These are phyloP conservation scores for Talaromyces proteolyticus DNA, from an alignment of 495 filamentous ascomycete genomes.

Conservation along the genomic window DNA sequence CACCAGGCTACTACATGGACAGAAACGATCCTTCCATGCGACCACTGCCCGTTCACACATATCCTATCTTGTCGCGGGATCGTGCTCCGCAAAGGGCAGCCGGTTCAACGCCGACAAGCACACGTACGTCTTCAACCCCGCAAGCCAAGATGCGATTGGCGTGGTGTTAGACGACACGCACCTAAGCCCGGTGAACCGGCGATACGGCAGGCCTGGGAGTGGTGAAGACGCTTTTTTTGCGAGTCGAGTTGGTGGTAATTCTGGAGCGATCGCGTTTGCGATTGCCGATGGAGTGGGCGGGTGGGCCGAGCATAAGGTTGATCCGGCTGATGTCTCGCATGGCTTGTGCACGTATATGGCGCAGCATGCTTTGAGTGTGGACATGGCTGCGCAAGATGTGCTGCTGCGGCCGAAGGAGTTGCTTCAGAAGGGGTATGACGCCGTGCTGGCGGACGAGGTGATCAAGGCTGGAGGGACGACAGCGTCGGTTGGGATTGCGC, in stretches of 20 bases:
- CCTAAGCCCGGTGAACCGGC: conserved; percentile 21
- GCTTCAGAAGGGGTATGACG: conserved; percentile 78
- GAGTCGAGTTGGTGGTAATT: conserved; percentile 58
- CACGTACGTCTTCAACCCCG: conserved; percentile 71
- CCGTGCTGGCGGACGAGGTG: conserved; percentile 62
- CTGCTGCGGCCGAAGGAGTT: conserved; percentile 61
- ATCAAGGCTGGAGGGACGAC: conserved; percentile 86
- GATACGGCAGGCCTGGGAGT: conserved; percentile 56
- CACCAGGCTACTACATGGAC: too few relatives aligned
- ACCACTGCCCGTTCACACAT: conserved; percentile 13
- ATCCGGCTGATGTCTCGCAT: conserved; percentile 93
- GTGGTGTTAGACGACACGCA: conserved; percentile 36
- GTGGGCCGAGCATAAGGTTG: conserved; percentile 84
- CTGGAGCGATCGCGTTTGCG: conserved; percentile 60
- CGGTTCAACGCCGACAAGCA: conserved; percentile 65
- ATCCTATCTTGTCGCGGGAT: conserved; percentile 46
- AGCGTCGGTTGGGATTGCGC: conserved; percentile 72
- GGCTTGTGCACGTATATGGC: conserved; percentile 92
- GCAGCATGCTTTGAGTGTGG: conserved; percentile 49
- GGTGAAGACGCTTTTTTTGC: conserved; percentile 98
- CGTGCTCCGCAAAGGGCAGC: conserved; percentile 70
- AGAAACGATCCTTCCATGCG: neutral
- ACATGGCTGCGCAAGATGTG: too few relatives aligned
- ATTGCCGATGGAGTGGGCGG: conserved; percentile 94
- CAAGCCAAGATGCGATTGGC: conserved; percentile 44